A percentile compares a stretch with the other conserved stretches of the same genome.
Evolutionary conservation across 495 filamentous ascomycete genomes (phyloP).

Genomic region (Neurospora sp.): DNA sequence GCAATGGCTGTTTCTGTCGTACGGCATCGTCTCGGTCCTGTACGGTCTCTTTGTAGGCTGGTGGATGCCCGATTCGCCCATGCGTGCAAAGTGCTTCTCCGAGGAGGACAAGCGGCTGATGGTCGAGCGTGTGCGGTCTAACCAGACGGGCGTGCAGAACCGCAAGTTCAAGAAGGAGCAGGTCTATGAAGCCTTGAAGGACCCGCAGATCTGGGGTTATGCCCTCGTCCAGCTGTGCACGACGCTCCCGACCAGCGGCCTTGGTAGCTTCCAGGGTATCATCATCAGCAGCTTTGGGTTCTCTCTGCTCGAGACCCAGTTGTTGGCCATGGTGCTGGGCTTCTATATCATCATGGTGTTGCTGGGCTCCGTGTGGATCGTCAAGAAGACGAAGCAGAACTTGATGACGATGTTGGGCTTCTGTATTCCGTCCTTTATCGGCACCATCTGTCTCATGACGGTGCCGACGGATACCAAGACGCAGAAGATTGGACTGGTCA

Average conservation of each 20-base stretch:
- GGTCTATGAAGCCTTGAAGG: conserved; percentile 35
- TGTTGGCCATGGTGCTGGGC: conserved; percentile 59
- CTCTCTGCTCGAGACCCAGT: conserved; percentile 40
- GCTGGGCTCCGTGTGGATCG: conserved; percentile 51
- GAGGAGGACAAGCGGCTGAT: conserved; percentile 47
- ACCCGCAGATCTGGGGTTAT: conserved; percentile 40
- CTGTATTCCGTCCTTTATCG: conserved; percentile 51
- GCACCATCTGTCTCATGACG: conserved; percentile 47
- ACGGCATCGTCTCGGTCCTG: conserved; percentile 43
- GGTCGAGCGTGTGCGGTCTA: conserved; percentile 46
- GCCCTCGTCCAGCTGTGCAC: conserved; percentile 53
- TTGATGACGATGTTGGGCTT: conserved; percentile 52
- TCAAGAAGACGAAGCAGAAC: conserved; percentile 54
- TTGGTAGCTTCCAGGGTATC: conserved; percentile 58
- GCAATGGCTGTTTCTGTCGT: conserved; percentile 43
- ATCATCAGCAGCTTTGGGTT: conserved; percentile 45
- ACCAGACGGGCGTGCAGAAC: conserved; percentile 60
- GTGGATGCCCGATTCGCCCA: conserved; percentile 53
- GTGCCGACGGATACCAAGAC: conserved; percentile 33
- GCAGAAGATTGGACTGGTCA: conserved; percentile 40
- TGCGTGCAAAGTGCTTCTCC: conserved; percentile 48
- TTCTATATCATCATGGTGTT: conserved; percentile 61
- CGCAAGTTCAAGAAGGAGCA: conserved; percentile 40
- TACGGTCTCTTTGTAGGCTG: conserved; percentile 50
- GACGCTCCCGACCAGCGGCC: conserved; percentile 55